Percentiles rank a stretch among this genome's conserved stretches.
Conservation (phyloP, 805 yeast genomes). For the Yamadazyma paraphyllophila region DNA sequence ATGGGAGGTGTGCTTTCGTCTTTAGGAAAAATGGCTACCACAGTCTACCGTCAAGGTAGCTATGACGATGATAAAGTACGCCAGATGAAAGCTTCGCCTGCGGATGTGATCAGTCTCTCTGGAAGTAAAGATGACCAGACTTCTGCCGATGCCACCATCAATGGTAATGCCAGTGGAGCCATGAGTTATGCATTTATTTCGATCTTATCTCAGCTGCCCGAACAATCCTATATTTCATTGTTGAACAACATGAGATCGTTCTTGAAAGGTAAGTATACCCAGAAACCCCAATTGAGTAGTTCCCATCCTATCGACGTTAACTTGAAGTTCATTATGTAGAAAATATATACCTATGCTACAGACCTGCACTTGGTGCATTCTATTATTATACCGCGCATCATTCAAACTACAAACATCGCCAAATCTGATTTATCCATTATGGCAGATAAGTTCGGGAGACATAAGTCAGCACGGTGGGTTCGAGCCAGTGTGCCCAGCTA, state of each 20-base stretch:
- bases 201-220: constrained; percentile 24
- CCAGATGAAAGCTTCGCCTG: constrained; percentile 33
- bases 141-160: constrained; percentile 37
- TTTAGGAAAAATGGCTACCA: constrained; percentile 32
- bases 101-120: constrained; percentile 35
- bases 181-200: constrained; percentile 39
- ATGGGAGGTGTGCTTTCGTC: constrained; percentile 39
- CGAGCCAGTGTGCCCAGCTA: constrained; percentile 41
- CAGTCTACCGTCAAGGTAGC: constrained; percentile 18
- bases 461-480: constrained; percentile 44
- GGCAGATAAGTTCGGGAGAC: constrained; percentile 41
- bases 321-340: constrained; percentile 29
- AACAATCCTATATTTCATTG: constrained; percentile 34
- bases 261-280: constrained; percentile 31
- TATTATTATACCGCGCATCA: constrained; percentile 4
- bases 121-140: constrained; percentile 44
- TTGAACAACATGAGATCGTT: constrained; percentile 37
- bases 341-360: no score
- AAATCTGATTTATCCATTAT: constrained; percentile 10
- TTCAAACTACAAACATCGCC: neutral
- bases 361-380: neutral
- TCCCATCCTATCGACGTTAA: constrained; percentile 41
- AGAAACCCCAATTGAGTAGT: constrained; percentile 40
- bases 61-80: constrained; percentile 23
- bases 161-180: constrained; percentile 38